Evolutionary conservation across 2,329 filamentous ascomycete genomes (phyloP), one percentile per base, ranked within the genome.

Genomic region (Xylaria sp.): DNA sequence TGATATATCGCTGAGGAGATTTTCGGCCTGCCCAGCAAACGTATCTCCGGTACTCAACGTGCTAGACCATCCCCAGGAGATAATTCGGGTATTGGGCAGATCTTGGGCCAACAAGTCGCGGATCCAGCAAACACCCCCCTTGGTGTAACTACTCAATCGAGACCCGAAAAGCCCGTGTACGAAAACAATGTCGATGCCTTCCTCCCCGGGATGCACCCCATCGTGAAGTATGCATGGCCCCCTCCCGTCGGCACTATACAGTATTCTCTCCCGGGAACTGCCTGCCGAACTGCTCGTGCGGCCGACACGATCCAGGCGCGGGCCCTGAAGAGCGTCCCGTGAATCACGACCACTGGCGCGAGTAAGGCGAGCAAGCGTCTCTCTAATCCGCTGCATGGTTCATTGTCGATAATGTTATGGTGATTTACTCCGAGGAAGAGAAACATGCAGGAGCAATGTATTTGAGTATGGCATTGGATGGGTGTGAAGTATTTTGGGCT

Each of bases 321-420:
- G 64, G 65, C 70, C 72, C 55, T 69, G 66, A 17, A 72, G 68
- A 30, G 67, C 63, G 8, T 77, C 74, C 19, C 72, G 72, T 62
- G 73, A 63, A n/a, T 74, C 74, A 59, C 75, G 71, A 59, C 69
- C 51, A 53, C 62, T 64, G 21, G 74, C 73, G 57, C 75, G 75
- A 48, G 75, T 74, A 66, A 77, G 73, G 60, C 75, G 74, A 71
- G 74, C 72, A 54, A 77, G 70, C 57, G 75, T 75, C 67, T 77
- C 75, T 64, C 63, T 77, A 69, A 77, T 77, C 71, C 74, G 71
- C 62, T 77, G 74, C 75, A 77, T 77, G 67, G 66, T 75, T 74
- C 74, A 70, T 75, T 53, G 61, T 68, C 58, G 58, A 62, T 39
- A 45, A 19, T 42, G 34, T 53, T 19, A 19, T 42, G 34, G 42